phyloP scores from a whole-genome alignment of 495 filamentous ascomycete genomes.

The Clohesyomyces aquaticus region DNA sequence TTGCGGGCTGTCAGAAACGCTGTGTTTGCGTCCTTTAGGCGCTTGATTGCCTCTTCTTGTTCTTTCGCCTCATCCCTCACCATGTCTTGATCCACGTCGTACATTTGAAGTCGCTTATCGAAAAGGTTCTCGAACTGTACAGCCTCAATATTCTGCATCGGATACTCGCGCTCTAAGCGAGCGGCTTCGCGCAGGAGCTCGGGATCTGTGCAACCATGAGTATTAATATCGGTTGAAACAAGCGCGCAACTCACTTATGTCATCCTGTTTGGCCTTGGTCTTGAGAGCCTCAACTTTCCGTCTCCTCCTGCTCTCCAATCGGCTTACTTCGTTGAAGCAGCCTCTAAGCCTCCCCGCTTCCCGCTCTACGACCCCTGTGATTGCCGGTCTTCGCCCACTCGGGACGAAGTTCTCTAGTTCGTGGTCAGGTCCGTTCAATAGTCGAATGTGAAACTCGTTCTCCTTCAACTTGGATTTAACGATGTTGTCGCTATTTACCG shows the following conservation, averaged over 20 bases:
- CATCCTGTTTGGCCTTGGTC: conserved; percentile 80
- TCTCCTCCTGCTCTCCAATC: conserved; percentile 76
- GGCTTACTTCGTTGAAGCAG: conserved; percentile 78
- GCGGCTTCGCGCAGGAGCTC: conserved; percentile 81
- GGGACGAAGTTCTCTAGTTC: conserved; percentile 88
- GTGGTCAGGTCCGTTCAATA: conserved; percentile 77
- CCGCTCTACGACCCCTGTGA: conserved; percentile 77
- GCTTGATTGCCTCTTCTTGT: conserved; percentile 70
- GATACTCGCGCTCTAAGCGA: conserved; percentile 80
- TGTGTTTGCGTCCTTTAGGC: conserved; percentile 73
- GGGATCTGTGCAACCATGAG: conserved; percentile 51
- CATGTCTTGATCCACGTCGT: conserved; percentile 73
- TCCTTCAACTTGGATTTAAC: conserved; percentile 78
- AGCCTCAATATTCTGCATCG: conserved; percentile 79
- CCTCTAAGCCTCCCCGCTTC: conserved; percentile 74
- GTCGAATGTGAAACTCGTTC: conserved; percentile 70
- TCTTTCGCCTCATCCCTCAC: conserved; percentile 72
- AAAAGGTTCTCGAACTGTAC: conserved; percentile 92
- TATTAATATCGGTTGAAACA: conserved; percentile 4
- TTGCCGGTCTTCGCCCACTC: conserved; percentile 73
- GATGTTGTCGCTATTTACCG: conserved; percentile 77
- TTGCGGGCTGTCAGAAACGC: conserved; percentile 72
- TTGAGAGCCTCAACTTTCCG: conserved; percentile 74
- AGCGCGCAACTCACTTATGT: conserved; percentile 68
- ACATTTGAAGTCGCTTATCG: conserved; percentile 75